A percentile compares a stretch with the other conserved stretches of the same genome.
Conservation (phyloP, 768 basidiomycete genomes). For the Mycena belliarum region DNA sequence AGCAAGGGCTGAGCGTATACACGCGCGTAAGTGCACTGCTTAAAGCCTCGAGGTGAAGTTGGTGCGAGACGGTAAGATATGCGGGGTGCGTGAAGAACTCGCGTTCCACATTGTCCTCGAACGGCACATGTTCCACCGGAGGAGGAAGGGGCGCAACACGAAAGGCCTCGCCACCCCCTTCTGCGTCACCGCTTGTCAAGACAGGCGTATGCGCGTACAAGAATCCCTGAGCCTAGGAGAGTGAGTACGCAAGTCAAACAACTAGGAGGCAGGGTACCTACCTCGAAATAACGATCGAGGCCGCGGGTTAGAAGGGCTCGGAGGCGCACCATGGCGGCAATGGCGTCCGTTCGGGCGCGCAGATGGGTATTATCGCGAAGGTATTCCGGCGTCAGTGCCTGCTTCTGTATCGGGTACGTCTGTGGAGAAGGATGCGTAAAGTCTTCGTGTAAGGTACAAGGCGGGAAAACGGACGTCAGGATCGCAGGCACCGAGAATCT, state of each 20-base stretch:
- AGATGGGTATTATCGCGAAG: conserved; percentile 86
- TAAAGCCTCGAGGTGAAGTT: conserved; percentile 92
- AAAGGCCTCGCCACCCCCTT: conserved; percentile 95
- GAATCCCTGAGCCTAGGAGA: conserved; percentile 73
- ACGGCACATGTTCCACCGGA: conserved; percentile 14
- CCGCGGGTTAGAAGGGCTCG: conserved; percentile 57
- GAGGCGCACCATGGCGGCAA: conserved; percentile 75
- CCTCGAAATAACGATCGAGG: conserved; percentile 74
- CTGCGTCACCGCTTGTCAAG: conserved; percentile 89
- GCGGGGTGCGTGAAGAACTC: conserved; percentile 79
- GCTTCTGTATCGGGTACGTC: conserved; percentile 93
- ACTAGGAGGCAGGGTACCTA: conserved; percentile 32
- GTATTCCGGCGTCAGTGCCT: conserved; percentile 74
- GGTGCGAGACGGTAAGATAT: conserved; percentile 92
- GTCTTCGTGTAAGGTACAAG: not conserved
- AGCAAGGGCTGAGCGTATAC: conserved; percentile 91
- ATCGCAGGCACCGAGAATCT: conserved; percentile 49
- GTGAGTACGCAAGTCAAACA: not conserved
- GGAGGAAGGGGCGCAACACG: conserved; percentile 49
- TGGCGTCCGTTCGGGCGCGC: conserved; percentile 74
- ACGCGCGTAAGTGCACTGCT: conserved; percentile 76
- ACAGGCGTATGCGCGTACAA: conserved; percentile 81
- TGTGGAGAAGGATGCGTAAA: conserved; percentile 27
- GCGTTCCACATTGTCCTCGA: conserved; percentile 16
- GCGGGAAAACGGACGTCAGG: conserved; percentile 38